Evolutionary conservation across 2,329 filamentous ascomycete genomes (phyloP).

Genomic region (Fusarium continuum): DNA sequence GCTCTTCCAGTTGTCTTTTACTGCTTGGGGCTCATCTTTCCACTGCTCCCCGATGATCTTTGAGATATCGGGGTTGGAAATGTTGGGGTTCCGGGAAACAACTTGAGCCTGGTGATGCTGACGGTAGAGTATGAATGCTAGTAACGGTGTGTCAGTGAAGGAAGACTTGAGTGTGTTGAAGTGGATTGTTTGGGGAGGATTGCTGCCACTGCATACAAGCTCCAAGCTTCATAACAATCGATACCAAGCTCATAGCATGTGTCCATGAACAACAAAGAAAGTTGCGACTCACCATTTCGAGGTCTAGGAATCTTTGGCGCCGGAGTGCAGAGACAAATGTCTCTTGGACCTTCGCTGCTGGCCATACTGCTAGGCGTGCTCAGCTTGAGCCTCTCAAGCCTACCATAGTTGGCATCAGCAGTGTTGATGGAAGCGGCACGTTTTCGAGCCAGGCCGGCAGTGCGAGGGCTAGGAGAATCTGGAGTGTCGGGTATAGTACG

Average conservation of each 20-base stretch:
- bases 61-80: slow-evolving; percentile 95
- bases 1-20: slow-evolving; percentile 87
- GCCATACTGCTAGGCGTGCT: slow-evolving; percentile 44
- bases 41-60: slow-evolving; percentile 97
- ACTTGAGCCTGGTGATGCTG: slow-evolving; percentile 90
- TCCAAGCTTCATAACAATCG: not conserved
- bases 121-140: slow-evolving; percentile 97
- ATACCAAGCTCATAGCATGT: not conserved
- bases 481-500: slow-evolving; percentile 32
- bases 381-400: slow-evolving; percentile 45
- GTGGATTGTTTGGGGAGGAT: not conserved
- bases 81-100: slow-evolving; percentile 82
- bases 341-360: slow-evolving; percentile 48
- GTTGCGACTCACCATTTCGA: slow-evolving; percentile 63
- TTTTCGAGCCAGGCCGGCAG: slow-evolving; percentile 49
- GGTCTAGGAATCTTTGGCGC: slow-evolving; percentile 67
- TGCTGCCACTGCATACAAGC: slow-evolving; percentile 10
- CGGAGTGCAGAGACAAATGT: slow-evolving; percentile 66
- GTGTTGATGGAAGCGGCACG: slow-evolving; percentile 58
- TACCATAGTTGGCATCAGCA: slow-evolving; percentile 53
- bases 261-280: slow-evolving; percentile 24
- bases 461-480: slow-evolving; percentile 42
- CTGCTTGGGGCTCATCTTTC: slow-evolving; percentile 76
- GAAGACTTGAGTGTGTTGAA: not conserved
- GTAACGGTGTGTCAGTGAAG: slow-evolving; percentile 43